phyloP scores from a whole-genome alignment of 192 early-diverging fungal genomes.

The Piromyces sp. region DNA sequence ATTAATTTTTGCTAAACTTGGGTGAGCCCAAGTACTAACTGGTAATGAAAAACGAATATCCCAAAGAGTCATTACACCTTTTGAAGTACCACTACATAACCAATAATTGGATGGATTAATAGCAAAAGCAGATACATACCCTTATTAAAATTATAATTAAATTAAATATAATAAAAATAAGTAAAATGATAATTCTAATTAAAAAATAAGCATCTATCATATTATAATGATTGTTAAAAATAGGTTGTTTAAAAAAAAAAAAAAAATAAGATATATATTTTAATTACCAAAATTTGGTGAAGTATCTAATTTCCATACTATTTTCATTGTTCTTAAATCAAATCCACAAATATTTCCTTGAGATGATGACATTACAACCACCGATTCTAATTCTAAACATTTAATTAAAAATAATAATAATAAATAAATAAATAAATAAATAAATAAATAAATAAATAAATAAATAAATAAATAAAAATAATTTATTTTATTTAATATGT shows the following conservation, averaged over 20 bases:
- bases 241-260: too few relatives aligned
- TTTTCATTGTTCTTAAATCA: slow-evolving; percentile 56
- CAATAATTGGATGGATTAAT: slow-evolving; percentile 40
- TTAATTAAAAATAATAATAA: too few relatives aligned
- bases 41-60: slow-evolving; percentile 60
- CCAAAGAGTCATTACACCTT: slow-evolving; percentile 59
- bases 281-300: slow-evolving; percentile 29
- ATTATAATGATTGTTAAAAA: too few relatives aligned
- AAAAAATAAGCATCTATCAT: too few relatives aligned
- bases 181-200: too few relatives aligned
- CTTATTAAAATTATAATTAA: slow-evolving; percentile 3
- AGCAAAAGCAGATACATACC: slow-evolving; percentile 49
- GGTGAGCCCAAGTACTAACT: slow-evolving; percentile 59
- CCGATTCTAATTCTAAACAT: slow-evolving; percentile 31
- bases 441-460: too few relatives aligned
- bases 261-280: too few relatives aligned
- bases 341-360: slow-evolving; percentile 50
- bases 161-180: too few relatives aligned
- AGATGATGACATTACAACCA: slow-evolving; percentile 51
- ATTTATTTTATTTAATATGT: too few relatives aligned
- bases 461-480: too few relatives aligned
- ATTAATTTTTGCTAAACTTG: slow-evolving; percentile 40
- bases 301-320: slow-evolving; percentile 37
- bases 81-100: slow-evolving; percentile 53
- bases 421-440: too few relatives aligned